Conservation (phyloP, 1,284 basidiomycete genomes). For the Trametes polyzona region DNA sequence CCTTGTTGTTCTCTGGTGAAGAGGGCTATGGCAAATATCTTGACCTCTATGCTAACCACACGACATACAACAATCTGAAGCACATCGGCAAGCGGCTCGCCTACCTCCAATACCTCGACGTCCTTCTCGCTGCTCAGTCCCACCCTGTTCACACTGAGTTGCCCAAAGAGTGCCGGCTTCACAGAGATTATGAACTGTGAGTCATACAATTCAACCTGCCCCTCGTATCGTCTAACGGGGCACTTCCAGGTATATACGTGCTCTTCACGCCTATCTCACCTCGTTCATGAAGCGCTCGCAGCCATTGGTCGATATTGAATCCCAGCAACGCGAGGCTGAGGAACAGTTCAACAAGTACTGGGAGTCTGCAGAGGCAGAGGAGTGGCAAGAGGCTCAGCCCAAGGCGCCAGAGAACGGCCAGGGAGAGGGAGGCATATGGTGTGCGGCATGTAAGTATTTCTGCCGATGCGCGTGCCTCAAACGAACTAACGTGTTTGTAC, state of each 20-base stretch:
- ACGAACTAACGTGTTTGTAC: background rate
- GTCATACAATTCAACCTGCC: conserved; percentile 33
- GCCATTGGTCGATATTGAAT: conserved; percentile 84
- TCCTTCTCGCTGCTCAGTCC: conserved; percentile 65
- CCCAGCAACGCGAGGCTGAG: conserved; percentile 66
- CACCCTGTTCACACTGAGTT: conserved; percentile 73
- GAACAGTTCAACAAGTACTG: conserved; percentile 80
- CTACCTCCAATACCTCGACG: conserved; percentile 92
- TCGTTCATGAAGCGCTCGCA: conserved; percentile 88
- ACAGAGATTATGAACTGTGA: conserved; percentile 81
- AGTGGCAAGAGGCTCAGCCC: conserved; percentile 70
- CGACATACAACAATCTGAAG: conserved; percentile 90
- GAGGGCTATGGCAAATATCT: conserved; percentile 95
- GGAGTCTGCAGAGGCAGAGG: conserved; percentile 75
- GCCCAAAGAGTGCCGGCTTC: conserved; percentile 69
- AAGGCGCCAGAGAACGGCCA: conserved; percentile 45
- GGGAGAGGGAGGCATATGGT: conserved; percentile 83
- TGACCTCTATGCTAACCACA: conserved; percentile 90
- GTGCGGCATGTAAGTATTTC: conserved; percentile 81
- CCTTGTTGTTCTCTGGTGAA: conserved; percentile 93
- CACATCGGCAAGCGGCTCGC: conserved; percentile 78
- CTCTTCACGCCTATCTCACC: conserved; percentile 82
- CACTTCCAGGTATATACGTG: conserved; percentile 72
- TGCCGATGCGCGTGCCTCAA: background rate
- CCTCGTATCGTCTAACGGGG: background rate